Base-by-base conservation (phyloP, 208 protist genomes). In the Jaenimonas drosophilae region DNA sequence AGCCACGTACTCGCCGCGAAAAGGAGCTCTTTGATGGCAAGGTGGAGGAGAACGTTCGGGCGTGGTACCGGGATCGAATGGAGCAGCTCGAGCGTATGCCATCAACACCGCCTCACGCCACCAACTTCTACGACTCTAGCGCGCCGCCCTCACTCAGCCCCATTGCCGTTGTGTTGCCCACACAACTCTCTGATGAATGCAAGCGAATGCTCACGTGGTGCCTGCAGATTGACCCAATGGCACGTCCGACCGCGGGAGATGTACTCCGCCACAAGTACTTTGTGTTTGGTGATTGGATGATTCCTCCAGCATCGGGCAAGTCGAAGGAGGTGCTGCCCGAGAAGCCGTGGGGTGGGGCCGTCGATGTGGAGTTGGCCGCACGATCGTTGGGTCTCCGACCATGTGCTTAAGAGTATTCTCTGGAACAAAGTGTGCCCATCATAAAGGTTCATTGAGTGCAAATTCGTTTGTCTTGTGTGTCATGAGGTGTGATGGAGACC, bases 181-280 rank as follows among this genome's bases (percentile, higher is more conserved):
- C 45, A 16, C 73, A 89, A 29, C 64, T 89, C 2, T 86, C 76
- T 0, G 63, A 65, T 34, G 70, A 78, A 49, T 81, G 70, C 46
- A 50, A 66, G 43, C 57, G 41, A 39, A 76, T 89, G 72, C 60
- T 89, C 44, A 59, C 53, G 21, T 54, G 54, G 57, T 89, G 80
- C 48, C 52, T 89, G 49, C 61, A 69, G 30, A 21, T 32, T 4
- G 66, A 79, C 34, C 66, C 76, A 1, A 36, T 46, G 14, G 52
- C 58, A 47, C 75, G 80, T 1, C 80, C 80, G 3, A 79, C 76
- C 0, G 80, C 66, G 26, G 68, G 65, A 49, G 72, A 84, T 50
- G 63, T 89, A 27, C 59, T 89, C 33, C 59, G 58, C 29, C 57
- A 50, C 25, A 69, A 59, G 39, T 89, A 89, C 54, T 89, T 89